Evolutionary conservation across 331 rosid species (phyloP).

Genomic region (Dryas integrifolia): DNA sequence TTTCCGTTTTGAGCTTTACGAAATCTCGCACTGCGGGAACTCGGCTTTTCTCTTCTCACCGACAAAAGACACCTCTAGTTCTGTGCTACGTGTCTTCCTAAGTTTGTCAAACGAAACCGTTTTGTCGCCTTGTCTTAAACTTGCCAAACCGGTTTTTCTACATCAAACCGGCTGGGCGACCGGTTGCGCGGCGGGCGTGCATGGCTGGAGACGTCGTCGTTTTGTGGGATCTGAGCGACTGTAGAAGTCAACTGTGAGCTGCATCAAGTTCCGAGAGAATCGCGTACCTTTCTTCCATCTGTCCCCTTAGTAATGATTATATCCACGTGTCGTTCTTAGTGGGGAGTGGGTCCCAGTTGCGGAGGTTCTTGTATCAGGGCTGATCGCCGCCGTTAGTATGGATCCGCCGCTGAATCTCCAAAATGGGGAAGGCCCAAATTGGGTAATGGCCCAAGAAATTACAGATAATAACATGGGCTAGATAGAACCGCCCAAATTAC

Average conservation of each 20-base stretch:
- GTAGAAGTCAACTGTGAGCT: not conserved
- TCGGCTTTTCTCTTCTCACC: conserved; percentile 8
- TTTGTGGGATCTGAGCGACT: not conserved
- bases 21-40: not conserved
- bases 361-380: too few species aligned
- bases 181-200: not conserved
- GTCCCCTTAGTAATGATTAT: not conserved
- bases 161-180: too few species aligned
- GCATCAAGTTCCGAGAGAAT: not conserved
- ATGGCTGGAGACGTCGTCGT: not conserved
- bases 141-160: not conserved
- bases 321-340: not conserved
- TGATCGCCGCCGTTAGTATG: not conserved
- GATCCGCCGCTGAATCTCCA: not conserved
- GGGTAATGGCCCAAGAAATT: too few species aligned
- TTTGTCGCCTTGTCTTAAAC: not conserved
- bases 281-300: not conserved
- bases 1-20: not conserved
- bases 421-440: not conserved
- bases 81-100: not conserved
- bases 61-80: not conserved
- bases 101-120: not conserved
- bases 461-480: too few species aligned
- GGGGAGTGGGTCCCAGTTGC: too few species aligned
- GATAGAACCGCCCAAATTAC: too few species aligned